These are phyloP conservation scores for Uncinocarpus reesii DNA, from an alignment of 2,329 filamentous ascomycete species.

Conservation along the genomic window DNA sequence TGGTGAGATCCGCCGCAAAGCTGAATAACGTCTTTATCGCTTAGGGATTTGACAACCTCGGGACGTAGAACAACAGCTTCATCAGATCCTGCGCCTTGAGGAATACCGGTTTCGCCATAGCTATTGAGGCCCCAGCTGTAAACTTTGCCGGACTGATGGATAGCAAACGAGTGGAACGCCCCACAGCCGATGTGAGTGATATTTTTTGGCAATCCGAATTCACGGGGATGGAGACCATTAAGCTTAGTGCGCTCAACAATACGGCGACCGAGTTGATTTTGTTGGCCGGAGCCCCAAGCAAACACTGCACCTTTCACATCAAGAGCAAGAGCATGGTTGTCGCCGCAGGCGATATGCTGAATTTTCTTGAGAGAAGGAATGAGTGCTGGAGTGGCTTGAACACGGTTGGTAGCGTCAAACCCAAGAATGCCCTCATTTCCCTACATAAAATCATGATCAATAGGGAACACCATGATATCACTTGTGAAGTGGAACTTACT, in stretches of 20 bases:
- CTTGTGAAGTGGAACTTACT: conserved; percentile 29
- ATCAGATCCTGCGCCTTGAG: conserved; percentile 53
- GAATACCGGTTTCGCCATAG: conserved; percentile 67
- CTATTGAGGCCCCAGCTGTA: conserved; percentile 82
- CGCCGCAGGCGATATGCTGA: conserved; percentile 44
- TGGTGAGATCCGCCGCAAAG: conserved; percentile 69
- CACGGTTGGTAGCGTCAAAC: conserved; percentile 40
- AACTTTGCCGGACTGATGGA: conserved; percentile 57
- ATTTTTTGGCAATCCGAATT: conserved; percentile 48
- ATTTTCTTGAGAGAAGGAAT: conserved; percentile 46
- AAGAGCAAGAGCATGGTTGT: conserved; percentile 49
- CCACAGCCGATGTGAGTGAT: conserved; percentile 58
- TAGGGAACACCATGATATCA: conserved; percentile 9
- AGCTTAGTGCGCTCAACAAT: conserved; percentile 50
- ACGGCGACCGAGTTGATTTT: conserved; percentile 58
- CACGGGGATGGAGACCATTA: conserved; percentile 46
- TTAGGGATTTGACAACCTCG: conserved; percentile 54
- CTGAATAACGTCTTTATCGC: conserved; percentile 52
- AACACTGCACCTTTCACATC: conserved; percentile 50
- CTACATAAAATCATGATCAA: conserved; percentile 25
- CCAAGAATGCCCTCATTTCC: conserved; percentile 56
- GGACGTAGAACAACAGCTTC: conserved; percentile 64
- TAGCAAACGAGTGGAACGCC: conserved; percentile 71
- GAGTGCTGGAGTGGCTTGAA: conserved; percentile 39
- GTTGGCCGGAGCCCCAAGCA: conserved; percentile 56